Evolutionary conservation across 345 rosid genomes (phyloP).

Genomic region (Aurinia saxatilis): DNA sequence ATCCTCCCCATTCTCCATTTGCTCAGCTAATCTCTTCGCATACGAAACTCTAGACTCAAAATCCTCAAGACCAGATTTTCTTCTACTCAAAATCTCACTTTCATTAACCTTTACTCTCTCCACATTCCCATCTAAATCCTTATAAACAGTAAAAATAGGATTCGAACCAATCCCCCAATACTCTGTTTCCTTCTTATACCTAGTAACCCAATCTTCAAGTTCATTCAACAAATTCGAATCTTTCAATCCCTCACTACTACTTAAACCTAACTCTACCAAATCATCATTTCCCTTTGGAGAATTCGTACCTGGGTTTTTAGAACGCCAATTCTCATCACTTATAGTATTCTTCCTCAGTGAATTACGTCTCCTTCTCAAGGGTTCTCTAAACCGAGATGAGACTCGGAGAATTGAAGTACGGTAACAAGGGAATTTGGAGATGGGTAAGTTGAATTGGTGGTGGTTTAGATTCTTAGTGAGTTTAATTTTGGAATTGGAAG

Average conservation of each 20-base stretch:
- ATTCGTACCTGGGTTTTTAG: slow-evolving; percentile 30
- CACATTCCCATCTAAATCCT: slow-evolving; percentile 50
- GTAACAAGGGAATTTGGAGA: slow-evolving; percentile 18
- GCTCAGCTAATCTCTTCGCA: slow-evolving; percentile 59
- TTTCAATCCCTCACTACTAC: slow-evolving; percentile 24
- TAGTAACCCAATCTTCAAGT: slow-evolving; percentile 63
- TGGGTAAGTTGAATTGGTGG: slow-evolving; percentile 12
- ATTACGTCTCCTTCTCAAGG: slow-evolving; percentile 52
- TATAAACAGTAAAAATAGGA: slow-evolving; percentile 54
- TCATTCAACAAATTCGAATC: slow-evolving; percentile 43
- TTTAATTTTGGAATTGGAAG: slow-evolving; percentile 27
- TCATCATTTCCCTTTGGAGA: slow-evolving; percentile 13
- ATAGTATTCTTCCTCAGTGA: slow-evolving; percentile 59
- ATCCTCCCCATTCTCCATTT: slow-evolving; percentile 50
- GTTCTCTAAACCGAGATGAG: slow-evolving; percentile 54
- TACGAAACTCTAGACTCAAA: slow-evolving; percentile 29
- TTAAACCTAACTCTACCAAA: slow-evolving; percentile 16
- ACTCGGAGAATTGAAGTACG: slow-evolving; percentile 23
- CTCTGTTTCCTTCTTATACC: slow-evolving; percentile 52
- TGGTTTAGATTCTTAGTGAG: slow-evolving; percentile 18
- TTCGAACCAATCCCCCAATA: slow-evolving; percentile 70
- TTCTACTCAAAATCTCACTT: slow-evolving; percentile 48
- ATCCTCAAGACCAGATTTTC: no score
- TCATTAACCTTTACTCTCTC: slow-evolving; percentile 50
- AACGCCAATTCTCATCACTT: slow-evolving; percentile 50